Evolutionary conservation across 1,139 yeast species (phyloP).

Genomic region (Candida frijolesensis): DNA sequence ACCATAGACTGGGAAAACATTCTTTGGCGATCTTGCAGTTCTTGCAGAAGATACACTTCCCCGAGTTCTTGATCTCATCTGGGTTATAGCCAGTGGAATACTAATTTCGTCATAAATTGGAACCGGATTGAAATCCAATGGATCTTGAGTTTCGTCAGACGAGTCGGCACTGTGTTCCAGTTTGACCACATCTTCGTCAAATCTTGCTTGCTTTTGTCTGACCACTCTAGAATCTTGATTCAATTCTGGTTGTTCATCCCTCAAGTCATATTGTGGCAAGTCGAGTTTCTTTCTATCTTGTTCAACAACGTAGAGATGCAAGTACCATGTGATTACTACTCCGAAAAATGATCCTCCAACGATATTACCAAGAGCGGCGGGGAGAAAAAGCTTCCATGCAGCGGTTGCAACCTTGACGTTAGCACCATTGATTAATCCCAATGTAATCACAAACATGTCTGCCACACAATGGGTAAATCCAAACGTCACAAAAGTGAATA

Average conservation of each 20-base stretch:
- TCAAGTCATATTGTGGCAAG: constrained; percentile 66
- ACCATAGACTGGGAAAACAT: constrained; percentile 77
- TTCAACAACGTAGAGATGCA: constrained; percentile 71
- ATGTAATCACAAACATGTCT: constrained; percentile 68
- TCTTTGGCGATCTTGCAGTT: constrained; percentile 54
- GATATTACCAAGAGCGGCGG: constrained; percentile 70
- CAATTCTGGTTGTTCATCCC: constrained; percentile 79
- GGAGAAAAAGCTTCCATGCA: constrained; percentile 70
- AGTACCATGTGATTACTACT: constrained; percentile 63
- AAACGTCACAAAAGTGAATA: constrained; percentile 70
- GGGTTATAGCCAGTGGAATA: neutral
- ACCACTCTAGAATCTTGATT: constrained; percentile 78
- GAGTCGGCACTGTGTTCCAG: constrained; percentile 8
- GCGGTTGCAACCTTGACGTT: constrained; percentile 61
- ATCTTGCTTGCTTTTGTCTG: constrained; percentile 31
- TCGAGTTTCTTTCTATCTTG: constrained; percentile 59
- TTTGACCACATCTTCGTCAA: constrained; percentile 14
- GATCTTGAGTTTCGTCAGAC: constrained; percentile 5
- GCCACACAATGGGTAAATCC: constrained; percentile 84
- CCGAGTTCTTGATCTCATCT: constrained; percentile 10
- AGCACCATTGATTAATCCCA: constrained; percentile 69
- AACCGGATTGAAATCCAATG: constrained; percentile 8
- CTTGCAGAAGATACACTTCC: constrained; percentile 6
- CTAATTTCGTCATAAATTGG: constrained; percentile 15
- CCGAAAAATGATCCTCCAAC: constrained; percentile 72